A percentile compares a stretch with the other conserved stretches of the same genome.
These are phyloP conservation scores for Incumbomyces lentus DNA, from an alignment of 2,329 filamentous ascomycete species.

Conservation along the genomic window DNA sequence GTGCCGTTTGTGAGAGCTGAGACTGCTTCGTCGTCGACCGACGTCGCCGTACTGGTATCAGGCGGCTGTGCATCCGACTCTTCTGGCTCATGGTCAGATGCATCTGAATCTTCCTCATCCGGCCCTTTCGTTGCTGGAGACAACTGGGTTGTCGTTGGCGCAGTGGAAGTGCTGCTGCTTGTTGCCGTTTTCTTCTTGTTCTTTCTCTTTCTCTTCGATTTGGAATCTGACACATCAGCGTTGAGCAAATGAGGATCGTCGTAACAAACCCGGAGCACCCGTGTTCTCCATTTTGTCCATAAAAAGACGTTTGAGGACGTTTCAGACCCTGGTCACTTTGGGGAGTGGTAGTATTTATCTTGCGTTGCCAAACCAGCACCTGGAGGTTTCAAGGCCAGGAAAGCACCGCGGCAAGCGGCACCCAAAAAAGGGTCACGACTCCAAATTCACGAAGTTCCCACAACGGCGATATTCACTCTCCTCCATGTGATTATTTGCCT, in stretches of 20 bases:
- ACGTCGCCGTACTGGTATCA: conserved; percentile 3
- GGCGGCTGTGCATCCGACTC: conserved; percentile 4
- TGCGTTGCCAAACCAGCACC: no score
- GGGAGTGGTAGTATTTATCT: no score
- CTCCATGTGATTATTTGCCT: no score
- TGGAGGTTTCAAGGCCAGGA: no score
- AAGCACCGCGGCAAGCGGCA: no score
- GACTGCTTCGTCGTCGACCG: conserved; percentile 4
- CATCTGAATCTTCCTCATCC: conserved; percentile 14
- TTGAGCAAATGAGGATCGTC: no score
- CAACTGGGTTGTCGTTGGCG: conserved; percentile 5
- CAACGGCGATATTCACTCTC: no score
- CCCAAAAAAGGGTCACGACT: no score
- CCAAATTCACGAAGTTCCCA: no score
- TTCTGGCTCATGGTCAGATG: conserved; percentile 8
- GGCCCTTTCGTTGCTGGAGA: conserved; percentile 8
- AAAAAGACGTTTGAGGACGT: no score
- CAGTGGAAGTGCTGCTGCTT: conserved; percentile 6
- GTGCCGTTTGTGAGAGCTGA: conserved; percentile 10
- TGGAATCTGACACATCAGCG: conserved; percentile 12
- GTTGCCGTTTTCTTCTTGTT: conserved; percentile 16
- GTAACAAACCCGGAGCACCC: neutral
- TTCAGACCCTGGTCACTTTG: no score
- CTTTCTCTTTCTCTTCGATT: conserved; percentile 20
- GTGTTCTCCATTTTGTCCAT: no score